Evolutionary conservation across 2,329 filamentous ascomycete species (phyloP).

Genomic region (Epichloe sylvatica): DNA sequence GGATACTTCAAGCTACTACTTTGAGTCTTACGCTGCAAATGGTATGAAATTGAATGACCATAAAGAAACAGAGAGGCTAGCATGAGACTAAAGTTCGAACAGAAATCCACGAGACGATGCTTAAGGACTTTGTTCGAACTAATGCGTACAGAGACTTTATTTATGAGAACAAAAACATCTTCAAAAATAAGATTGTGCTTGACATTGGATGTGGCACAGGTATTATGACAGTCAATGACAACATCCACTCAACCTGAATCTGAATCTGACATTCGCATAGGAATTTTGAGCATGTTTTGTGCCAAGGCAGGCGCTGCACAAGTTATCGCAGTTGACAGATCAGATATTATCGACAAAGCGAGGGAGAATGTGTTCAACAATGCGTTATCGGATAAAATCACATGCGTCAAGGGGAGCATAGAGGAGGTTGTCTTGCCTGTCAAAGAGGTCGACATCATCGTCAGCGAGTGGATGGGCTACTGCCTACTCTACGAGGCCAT

Average conservation of each 20-base stretch:
- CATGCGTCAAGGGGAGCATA: slow-evolving; percentile 69
- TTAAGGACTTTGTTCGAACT: slow-evolving; percentile 78
- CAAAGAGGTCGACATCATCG: slow-evolving; percentile 77
- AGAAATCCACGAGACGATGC: slow-evolving; percentile 93
- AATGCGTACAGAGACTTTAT: slow-evolving; percentile 92
- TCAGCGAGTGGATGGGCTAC: slow-evolving; percentile 98
- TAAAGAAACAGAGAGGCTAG: not conserved
- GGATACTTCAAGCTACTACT: slow-evolving; percentile 31
- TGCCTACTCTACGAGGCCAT: slow-evolving; percentile 88
- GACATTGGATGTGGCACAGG: slow-evolving; percentile 78
- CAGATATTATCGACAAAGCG: slow-evolving; percentile 76
- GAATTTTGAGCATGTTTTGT: slow-evolving; percentile 89
- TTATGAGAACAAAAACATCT: slow-evolving; percentile 78
- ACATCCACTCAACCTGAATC: not conserved
- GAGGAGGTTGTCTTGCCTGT: slow-evolving; percentile 74
- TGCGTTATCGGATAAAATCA: slow-evolving; percentile 58
- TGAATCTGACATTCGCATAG: slow-evolving; percentile 21
- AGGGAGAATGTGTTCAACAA: slow-evolving; percentile 76
- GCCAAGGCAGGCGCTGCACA: slow-evolving; percentile 74
- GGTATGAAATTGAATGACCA: slow-evolving; percentile 30
- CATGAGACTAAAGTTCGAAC: not conserved
- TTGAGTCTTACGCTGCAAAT: slow-evolving; percentile 47
- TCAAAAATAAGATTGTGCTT: slow-evolving; percentile 72
- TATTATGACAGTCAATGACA: slow-evolving; percentile 14
- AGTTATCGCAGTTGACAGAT: slow-evolving; percentile 87